Base-by-base conservation (phyloP, 148 eudicot genomes). In the Spergularia marina region DNA sequence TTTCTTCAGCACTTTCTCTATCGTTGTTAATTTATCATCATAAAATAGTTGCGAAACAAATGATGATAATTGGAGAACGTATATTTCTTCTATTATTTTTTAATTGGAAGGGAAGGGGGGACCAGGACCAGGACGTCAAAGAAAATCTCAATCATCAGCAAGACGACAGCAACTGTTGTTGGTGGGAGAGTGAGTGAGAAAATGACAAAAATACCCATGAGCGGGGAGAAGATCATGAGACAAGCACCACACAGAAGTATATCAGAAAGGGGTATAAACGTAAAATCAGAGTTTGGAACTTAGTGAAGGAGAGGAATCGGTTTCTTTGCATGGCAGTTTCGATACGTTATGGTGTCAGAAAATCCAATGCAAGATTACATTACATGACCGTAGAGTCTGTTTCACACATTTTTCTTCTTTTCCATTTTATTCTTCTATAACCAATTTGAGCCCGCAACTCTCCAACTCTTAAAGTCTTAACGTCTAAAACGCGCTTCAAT, bases 321-420 rank as follows among this genome's bases (percentile, higher is more conserved):
- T 39, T n/a, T 53, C 21, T 47, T 69, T 78, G 84, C 86, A 71
- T 76, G 87, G 82, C 77, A 73, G 82, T 81, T 86, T 86, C 60
- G 60, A 73, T 77, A 83, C 80, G 76, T 73, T 81, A 72, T 74
- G 79, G 73, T 89, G 94, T 91, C 97, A 91, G 94, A 85, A 88
- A 87, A 91, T 91, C 97, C 93, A 91, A 85, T 53, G 86, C 83
- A 88, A 87, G 91, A 91, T 87, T 78, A 63, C 73, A 80, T 68
- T 57, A 51, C 53, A 23, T 75, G 65, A 36, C 61, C 65, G 87
- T 78, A 15, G 71, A 78, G 84, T 82, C 86, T 77, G 80, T 80
- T 82, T 77, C 77, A 76, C 16, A 53, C 71, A 1, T 62, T 61
- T 21, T 68, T 44, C 52, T 25, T 30, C 36, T 30, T 30, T 30